Evolutionary conservation across 371 early-diverging fungal species (phyloP).

Genomic region (Phascolomyces articulosus): DNA sequence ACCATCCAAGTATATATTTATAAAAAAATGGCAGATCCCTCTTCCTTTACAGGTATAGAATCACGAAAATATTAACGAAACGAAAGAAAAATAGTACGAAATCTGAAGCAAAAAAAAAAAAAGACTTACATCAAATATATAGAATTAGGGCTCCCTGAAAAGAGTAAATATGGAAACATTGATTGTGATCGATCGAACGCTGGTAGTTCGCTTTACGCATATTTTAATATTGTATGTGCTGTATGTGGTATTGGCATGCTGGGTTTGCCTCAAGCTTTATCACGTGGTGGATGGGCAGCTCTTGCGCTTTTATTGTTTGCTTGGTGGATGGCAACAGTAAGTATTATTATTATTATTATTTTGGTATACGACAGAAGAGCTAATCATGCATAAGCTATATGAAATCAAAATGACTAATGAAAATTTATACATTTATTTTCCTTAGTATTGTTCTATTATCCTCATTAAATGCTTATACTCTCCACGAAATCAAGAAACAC

Average conservation of each 20-base stretch:
- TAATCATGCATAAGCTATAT: too few relatives aligned
- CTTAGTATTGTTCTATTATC: constrained; percentile 40
- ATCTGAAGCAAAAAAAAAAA: too few relatives aligned
- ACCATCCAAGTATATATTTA: too few relatives aligned
- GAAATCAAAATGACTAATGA: too few relatives aligned
- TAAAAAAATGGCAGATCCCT: too few relatives aligned
- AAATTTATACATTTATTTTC: background rate
- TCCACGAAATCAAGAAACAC: constrained; percentile 33
- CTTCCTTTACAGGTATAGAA: too few relatives aligned
- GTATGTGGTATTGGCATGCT: constrained; percentile 83
- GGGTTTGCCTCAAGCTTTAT: constrained; percentile 80
- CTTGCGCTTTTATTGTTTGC: constrained; percentile 71
- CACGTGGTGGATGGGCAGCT: constrained; percentile 80
- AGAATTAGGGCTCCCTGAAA: background rate
- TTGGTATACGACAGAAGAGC: too few relatives aligned
- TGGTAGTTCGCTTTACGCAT: constrained; percentile 41
- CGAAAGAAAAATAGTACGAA: too few relatives aligned
- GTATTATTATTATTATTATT: background rate
- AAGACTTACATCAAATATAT: too few relatives aligned
- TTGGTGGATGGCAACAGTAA: constrained; percentile 74
- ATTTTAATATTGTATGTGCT: constrained; percentile 71
- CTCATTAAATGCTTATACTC: constrained; percentile 39
- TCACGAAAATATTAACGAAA: too few relatives aligned
- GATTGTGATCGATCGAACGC: constrained; percentile 16
- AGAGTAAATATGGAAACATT: background rate